Base-by-base conservation (phyloP, 1,139 yeast species). In the Nakaseomyces delphensis region DNA sequence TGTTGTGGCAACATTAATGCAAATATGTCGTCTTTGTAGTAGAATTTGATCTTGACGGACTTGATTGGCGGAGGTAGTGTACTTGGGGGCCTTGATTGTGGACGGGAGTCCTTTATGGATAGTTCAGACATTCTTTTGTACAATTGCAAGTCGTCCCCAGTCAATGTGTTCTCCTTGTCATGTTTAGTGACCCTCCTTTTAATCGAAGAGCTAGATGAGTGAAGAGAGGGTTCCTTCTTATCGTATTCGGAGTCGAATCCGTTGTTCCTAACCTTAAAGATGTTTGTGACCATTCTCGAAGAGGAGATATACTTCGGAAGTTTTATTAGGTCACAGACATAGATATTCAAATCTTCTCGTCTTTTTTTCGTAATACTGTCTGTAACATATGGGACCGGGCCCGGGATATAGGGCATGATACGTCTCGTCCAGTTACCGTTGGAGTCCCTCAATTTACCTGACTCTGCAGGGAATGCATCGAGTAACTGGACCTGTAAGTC, bases 361-460 rank as follows among this genome's bases (percentile, higher is more conserved):
- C 98, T 74, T 60, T 85, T 83, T 53, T 82, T 80, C 13, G 96
- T 83, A 44, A 89, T 82, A 41, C 82, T 76, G 59, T 89, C 97
- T 49, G 89, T 87, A 41, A 91, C 96, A 59, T 84, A 84, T 38
- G 94, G 83, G 41, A 91, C 73, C 2, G 98, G 99, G 1, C 98
- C 98, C 0, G 98, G 98, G 59, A 93, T 89, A 50, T 83, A 86
- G 3, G 99, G 98, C 47, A 91, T 73, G 31, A 83, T 82, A 50
- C 98, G 75, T 37, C 71, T 72, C 51, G 77, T 77, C 62, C 83
- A 86, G 35, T 60, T 59, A 1, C 66, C 66, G 25, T 54, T 53
- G 2, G 53, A 48, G 39, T 81, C 78, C 38, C 65, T 55, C 14
- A 64, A 46, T 52, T 87, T 80, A 4, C 97, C 97, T 4, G 97